Evolutionary conservation across 768 basidiomycete genomes (phyloP).

Genomic region (Mycena filopes): DNA sequence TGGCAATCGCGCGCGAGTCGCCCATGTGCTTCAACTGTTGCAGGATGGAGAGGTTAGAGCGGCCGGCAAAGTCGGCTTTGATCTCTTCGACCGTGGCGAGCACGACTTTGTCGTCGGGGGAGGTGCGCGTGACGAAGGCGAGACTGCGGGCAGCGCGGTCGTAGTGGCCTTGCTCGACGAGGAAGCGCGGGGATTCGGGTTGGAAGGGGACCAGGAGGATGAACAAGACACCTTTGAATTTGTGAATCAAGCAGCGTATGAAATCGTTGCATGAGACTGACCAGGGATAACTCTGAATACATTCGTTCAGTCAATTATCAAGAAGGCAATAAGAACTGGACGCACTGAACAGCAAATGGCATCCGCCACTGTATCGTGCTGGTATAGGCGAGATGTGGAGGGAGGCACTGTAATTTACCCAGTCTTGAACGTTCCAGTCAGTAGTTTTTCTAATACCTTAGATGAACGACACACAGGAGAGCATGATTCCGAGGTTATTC

Average conservation of each 20-base stretch:
- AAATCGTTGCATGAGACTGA: no score
- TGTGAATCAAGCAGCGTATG: no score
- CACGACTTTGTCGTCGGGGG: constrained; percentile 48
- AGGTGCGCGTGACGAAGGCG: constrained; percentile 48
- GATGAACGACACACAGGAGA: no score
- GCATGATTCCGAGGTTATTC: constrained; percentile 50
- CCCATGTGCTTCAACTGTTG: constrained; percentile 55
- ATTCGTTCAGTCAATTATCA: background rate
- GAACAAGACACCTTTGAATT: constrained; percentile 50
- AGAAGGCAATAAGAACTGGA: background rate
- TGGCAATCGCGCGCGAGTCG: constrained; percentile 50
- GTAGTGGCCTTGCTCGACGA: constrained; percentile 57
- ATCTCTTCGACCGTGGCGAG: constrained; percentile 56
- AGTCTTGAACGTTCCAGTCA: constrained; percentile 43
- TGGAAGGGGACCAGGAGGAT: constrained; percentile 57
- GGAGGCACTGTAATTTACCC: constrained; percentile 59
- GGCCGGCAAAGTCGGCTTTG: constrained; percentile 53
- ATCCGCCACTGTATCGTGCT: constrained; percentile 61
- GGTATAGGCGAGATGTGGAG: constrained; percentile 47
- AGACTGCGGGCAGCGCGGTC: constrained; percentile 54
- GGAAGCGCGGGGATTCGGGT: constrained; percentile 67
- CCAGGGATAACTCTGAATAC: constrained; percentile 54
- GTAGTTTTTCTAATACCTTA: no score
- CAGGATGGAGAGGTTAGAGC: constrained; percentile 35
- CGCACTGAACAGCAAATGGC: constrained; percentile 59